These are phyloP conservation scores for Cardamine occulta DNA, from an alignment of 345 rosid genomes.

Conservation along the genomic window DNA sequence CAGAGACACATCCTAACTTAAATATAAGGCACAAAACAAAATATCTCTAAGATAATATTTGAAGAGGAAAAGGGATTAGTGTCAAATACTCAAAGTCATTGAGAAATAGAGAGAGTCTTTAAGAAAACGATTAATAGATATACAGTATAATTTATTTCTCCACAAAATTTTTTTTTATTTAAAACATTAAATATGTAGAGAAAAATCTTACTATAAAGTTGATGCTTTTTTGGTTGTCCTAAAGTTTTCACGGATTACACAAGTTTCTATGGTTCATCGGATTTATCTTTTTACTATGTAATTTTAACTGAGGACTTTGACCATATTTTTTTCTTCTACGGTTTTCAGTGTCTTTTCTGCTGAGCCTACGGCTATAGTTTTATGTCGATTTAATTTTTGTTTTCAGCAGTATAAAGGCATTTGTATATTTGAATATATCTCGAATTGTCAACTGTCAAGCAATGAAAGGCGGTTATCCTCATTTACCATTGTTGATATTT, in stretches of 20 bases:
- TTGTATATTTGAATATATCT: neutral
- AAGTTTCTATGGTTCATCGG: slow-evolving; percentile 38
- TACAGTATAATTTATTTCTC: neutral
- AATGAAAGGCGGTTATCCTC: neutral
- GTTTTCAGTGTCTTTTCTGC: slow-evolving; percentile 38
- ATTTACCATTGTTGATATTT: neutral
- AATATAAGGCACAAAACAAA: neutral
- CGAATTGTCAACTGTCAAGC: slow-evolving; percentile 18
- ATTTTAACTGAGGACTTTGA: slow-evolving; percentile 40
- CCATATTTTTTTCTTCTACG: slow-evolving; percentile 27
- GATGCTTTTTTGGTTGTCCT: slow-evolving; percentile 10
- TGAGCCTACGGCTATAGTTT: slow-evolving; percentile 33
- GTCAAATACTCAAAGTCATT: neutral
- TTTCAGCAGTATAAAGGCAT: neutral
- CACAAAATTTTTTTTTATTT: too few species aligned
- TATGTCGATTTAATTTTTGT: slow-evolving; percentile 4
- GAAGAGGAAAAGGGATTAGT: neutral
- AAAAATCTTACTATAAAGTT: neutral
- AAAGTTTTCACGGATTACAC: slow-evolving; percentile 36
- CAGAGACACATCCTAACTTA: neutral
- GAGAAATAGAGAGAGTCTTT: neutral
- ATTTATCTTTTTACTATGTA: slow-evolving; percentile 38
- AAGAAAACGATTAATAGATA: neutral
- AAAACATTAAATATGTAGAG: neutral
- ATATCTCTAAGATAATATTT: neutral